These are phyloP conservation scores for Tagetes patula DNA, from an alignment of 129 eudicot species.

Conservation along the genomic window DNA sequence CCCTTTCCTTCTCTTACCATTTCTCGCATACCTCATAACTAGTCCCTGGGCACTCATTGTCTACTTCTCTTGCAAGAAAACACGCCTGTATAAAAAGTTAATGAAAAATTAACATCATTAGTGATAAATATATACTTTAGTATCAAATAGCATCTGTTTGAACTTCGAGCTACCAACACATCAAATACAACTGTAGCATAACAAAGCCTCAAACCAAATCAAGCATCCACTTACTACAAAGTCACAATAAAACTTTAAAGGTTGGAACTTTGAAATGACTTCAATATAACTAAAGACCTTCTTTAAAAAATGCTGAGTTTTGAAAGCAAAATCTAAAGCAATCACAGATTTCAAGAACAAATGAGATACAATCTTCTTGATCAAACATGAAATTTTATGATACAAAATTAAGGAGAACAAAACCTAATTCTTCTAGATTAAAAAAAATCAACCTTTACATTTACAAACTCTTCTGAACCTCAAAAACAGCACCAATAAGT, in stretches of 20 bases:
- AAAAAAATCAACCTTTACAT: not conserved
- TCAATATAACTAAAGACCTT: not conserved
- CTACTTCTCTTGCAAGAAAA: constrained; percentile 7
- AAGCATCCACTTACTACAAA: not conserved
- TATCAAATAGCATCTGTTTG: not conserved
- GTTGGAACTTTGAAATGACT: not conserved
- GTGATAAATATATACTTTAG: not conserved
- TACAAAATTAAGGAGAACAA: not conserved
- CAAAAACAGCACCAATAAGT: not conserved
- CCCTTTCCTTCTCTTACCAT: constrained; percentile 44
- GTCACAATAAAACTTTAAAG: not conserved
- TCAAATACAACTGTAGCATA: not conserved
- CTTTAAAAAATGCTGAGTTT: not conserved
- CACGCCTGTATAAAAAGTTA: not conserved
- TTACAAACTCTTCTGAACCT: not conserved
- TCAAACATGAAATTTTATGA: not conserved
- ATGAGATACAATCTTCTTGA: not conserved
- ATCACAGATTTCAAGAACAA: not conserved
- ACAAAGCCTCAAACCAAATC: not conserved
- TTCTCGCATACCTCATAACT: constrained; percentile 40
- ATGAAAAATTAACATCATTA: not conserved
- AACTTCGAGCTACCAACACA: constrained; percentile 8
- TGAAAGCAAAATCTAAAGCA: not conserved
- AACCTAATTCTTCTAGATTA: not conserved
- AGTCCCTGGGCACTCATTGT: constrained; percentile 53